Conservation (phyloP, 2,329 filamentous ascomycete genomes). For the Curvularia spicifera region DNA sequence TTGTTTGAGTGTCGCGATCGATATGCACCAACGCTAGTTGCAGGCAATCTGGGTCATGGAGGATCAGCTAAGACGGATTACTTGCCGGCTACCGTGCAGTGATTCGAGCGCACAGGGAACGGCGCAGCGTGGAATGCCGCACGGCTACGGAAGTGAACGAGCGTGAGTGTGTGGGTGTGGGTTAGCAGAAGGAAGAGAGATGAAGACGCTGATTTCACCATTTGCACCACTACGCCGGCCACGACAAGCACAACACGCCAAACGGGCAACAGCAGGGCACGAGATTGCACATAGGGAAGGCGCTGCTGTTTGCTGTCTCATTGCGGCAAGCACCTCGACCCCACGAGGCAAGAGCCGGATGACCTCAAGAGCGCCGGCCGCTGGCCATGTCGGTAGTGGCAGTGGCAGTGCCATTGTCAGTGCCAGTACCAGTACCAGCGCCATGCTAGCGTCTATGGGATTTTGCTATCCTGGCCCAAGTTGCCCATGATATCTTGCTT, state of each 20-base stretch:
- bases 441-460: conserved; percentile 7
- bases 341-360: conserved; percentile 12
- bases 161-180: conserved; percentile 1
- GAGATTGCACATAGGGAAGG: conserved; percentile 3
- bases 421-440: conserved; percentile 3
- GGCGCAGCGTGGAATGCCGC: conserved; percentile 5
- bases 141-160: not conserved
- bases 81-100: conserved; percentile 14
- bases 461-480: conserved; percentile 7
- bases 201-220: not conserved
- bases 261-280: conserved; percentile 4
- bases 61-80: conserved; percentile 18
- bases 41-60: conserved; percentile 15
- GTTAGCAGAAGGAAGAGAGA: not conserved
- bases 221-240: not conserved
- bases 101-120: conserved; percentile 11
- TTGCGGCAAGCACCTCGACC: conserved; percentile 4
- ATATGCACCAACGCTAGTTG: conserved; percentile 19
- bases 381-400: not conserved
- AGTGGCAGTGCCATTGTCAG: not conserved
- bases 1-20: conserved; percentile 12
- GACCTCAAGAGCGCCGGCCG: conserved; percentile 8
- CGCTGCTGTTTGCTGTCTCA: not conserved
- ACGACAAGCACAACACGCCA: not conserved
- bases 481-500: conserved; percentile 1